Base-by-base conservation (phyloP, 306 rosid genomes). In the Trifolium repens region DNA sequence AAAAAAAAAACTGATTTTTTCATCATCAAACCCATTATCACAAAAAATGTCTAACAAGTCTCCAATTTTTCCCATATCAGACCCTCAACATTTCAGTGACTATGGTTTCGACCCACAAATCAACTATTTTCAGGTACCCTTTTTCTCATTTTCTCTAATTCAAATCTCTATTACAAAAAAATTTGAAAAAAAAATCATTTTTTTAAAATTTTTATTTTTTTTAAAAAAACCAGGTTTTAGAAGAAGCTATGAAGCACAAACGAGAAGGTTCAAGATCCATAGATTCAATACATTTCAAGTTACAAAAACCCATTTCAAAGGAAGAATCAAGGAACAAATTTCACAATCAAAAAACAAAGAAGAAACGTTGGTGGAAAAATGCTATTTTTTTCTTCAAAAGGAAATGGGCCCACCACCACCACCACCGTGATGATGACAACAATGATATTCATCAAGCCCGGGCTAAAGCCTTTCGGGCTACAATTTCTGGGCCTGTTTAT, bases 91-190 rank as follows among this genome's bases (percentile, higher is more conserved):
- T 61, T 94, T 89, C 84, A 90, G 93, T 66, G 99, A 94, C 87
- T 94, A 94, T 75, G 99, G 99, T 73, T 94, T 94, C 70, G 98
- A 94, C 79, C 93, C 98, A 17, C 96, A 91, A 79, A 76, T 90
- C 81, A 91, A 92, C 84, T 92, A 92, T 46, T 90, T 94, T 69
- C 99, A 94, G 90, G 99, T 94, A 58, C 69, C 42, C 27, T 63
- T 50, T 59, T 17, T 55, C 16, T n/a, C 14, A 52, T 49, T 59
- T 27, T 61, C 67, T 30, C 7, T 61, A 14, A 13, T 32, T 61
- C 19, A 2, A 11, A 26, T 26, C 9, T 26, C 6, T 22, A 6
- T 19, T 16, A 9, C 27, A 24, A 26, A 10, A 26, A 11, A 6
- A n/a, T n/a, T 35, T 7, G 5, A 8, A 57, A 24, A 57, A 9